Conservation (phyloP, 2,329 filamentous ascomycete genomes). For the Malbranchea cinnamomea region DNA sequence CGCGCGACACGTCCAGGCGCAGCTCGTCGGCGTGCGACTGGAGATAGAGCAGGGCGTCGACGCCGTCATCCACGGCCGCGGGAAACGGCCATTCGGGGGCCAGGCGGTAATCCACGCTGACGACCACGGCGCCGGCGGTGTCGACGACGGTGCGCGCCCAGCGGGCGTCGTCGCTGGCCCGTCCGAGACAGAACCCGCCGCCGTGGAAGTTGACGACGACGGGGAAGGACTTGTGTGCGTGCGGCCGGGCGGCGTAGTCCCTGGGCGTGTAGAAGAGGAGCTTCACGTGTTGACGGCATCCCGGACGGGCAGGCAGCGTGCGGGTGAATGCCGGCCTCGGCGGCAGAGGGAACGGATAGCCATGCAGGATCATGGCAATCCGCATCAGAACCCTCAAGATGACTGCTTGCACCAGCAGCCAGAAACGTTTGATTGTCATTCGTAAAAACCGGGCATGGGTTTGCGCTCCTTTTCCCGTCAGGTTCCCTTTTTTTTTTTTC, state of each 20-base stretch:
- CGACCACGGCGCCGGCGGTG: conserved; percentile 41
- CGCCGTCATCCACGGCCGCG: conserved; percentile 48
- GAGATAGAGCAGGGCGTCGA: conserved; percentile 45
- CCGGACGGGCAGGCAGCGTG: conserved; percentile 33
- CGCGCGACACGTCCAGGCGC: conserved; percentile 40
- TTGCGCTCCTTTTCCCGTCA: conserved; percentile 11
- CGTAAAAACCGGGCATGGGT: no score
- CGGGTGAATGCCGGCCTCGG: conserved; percentile 45
- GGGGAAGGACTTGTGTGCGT: conserved; percentile 34
- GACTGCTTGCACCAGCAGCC: conserved; percentile 46
- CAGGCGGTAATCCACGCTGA: conserved; percentile 46
- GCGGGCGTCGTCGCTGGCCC: conserved; percentile 44
- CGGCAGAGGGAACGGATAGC: conserved; percentile 44
- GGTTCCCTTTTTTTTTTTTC: no score
- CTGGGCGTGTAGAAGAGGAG: conserved; percentile 48
- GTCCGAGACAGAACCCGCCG: conserved; percentile 47
- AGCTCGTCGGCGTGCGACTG: conserved; percentile 41
- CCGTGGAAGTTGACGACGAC: conserved; percentile 51
- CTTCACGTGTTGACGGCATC: conserved; percentile 20
- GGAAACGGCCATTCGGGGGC: conserved; percentile 49
- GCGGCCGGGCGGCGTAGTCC: conserved; percentile 18
- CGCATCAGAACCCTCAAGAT: conserved; percentile 55
- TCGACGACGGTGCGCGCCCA: conserved; percentile 44
- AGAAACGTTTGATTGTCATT: no score
- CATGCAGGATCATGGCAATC: conserved; percentile 55